Percentiles rank a stretch among this genome's conserved stretches.
phyloP scores from a whole-genome alignment of 345 rosid genomes.

The Ailanthus altissimus region DNA sequence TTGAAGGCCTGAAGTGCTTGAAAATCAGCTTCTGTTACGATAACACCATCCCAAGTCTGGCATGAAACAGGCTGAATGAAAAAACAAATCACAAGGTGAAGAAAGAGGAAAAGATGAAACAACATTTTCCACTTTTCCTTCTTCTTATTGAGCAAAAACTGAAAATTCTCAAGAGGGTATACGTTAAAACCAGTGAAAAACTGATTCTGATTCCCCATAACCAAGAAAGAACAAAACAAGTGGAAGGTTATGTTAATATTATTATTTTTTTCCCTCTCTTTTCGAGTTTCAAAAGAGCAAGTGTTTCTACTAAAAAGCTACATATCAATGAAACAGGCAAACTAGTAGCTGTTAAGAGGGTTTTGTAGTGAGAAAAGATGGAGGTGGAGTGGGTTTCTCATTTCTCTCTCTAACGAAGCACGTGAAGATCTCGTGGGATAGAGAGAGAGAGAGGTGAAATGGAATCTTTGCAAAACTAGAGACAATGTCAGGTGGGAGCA shows the following conservation, averaged over 20 bases:
- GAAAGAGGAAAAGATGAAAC: slow-evolving; percentile 26
- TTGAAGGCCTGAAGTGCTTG: slow-evolving; percentile 77
- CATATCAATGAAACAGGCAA: slow-evolving; percentile 36
- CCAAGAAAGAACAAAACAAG: not conserved
- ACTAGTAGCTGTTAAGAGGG: slow-evolving; percentile 29
- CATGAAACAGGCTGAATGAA: slow-evolving; percentile 33
- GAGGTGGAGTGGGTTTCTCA: slow-evolving; percentile 20
- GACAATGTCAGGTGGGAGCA: slow-evolving; percentile 37
- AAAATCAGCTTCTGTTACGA: slow-evolving; percentile 74
- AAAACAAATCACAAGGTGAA: slow-evolving; percentile 25
- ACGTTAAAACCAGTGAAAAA: not conserved
- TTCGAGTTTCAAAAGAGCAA: not conserved
- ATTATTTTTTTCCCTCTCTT: not conserved
- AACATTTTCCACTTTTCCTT: slow-evolving; percentile 31
- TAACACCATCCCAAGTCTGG: slow-evolving; percentile 68
- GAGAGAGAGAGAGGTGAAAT: no score
- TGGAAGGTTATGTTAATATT: not conserved
- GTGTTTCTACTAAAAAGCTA: not conserved
- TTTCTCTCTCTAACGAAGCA: slow-evolving; percentile 27
- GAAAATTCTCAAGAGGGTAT: slow-evolving; percentile 19
- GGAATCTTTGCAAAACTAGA: slow-evolving; percentile 38
- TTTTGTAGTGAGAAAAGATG: slow-evolving; percentile 42
- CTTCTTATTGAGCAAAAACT: slow-evolving; percentile 22
- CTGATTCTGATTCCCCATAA: slow-evolving; percentile 21
- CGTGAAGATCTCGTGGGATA: slow-evolving; percentile 48